These are phyloP conservation scores for Hypoxylon sp. DNA, from an alignment of 2,329 filamentous ascomycete genomes.

Conservation along the genomic window DNA sequence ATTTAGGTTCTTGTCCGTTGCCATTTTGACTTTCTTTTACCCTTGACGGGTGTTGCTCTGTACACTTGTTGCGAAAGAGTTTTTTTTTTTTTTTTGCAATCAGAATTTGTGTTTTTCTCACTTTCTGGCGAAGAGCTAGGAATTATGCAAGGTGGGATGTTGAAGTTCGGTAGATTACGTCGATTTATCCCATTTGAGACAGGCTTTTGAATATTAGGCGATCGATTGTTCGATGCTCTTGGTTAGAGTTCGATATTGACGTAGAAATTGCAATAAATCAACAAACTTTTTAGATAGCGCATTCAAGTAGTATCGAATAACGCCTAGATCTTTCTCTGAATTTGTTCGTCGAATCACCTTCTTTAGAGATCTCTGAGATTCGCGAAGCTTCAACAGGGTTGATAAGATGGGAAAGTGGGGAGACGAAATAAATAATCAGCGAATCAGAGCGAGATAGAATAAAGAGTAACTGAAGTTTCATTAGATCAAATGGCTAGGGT, in stretches of 20 bases:
- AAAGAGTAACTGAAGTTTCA: neutral
- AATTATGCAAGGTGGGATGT: slow-evolving; percentile 13
- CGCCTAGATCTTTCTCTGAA: neutral
- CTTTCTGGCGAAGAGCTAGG: neutral
- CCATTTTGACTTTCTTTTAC: slow-evolving; percentile 49
- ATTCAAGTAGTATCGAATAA: neutral
- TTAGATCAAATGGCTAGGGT: neutral
- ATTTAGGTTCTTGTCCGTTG: slow-evolving; percentile 76
- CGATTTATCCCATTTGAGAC: slow-evolving; percentile 29
- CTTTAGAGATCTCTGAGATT: slow-evolving; percentile 49
- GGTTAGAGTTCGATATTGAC: slow-evolving; percentile 1
- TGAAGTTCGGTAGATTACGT: slow-evolving; percentile 36
- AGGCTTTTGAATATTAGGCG: slow-evolving; percentile 28
- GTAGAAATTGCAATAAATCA: neutral
- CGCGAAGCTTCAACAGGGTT: slow-evolving; percentile 52
- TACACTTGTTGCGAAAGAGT: slow-evolving; percentile 22
- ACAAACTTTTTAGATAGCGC: neutral
- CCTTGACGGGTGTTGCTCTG: slow-evolving; percentile 4
- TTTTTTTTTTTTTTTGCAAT: slow-evolving; percentile 16
- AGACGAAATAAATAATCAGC: slow-evolving; percentile 1
- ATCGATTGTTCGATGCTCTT: slow-evolving; percentile 5
- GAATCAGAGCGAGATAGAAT: slow-evolving; percentile 22
- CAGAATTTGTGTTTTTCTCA: slow-evolving; percentile 3
- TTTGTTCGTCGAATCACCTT: slow-evolving; percentile 24
- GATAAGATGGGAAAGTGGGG: slow-evolving; percentile 43